Conservation (phyloP, 768 basidiomycete genomes). For the Epithele typhae region DNA sequence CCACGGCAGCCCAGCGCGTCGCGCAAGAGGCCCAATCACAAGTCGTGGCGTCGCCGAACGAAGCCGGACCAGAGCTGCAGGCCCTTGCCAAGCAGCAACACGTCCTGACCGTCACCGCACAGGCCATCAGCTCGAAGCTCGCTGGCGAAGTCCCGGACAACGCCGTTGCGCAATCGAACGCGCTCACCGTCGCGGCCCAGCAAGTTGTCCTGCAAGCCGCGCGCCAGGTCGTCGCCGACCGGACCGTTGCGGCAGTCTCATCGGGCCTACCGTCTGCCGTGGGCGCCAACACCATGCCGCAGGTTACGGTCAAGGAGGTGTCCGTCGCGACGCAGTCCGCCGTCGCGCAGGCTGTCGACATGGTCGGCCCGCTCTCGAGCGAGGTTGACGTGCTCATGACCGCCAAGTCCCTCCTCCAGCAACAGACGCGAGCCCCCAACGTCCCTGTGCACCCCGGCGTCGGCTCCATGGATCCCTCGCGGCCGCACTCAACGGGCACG, state of each 20-base stretch:
- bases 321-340: slow-evolving; percentile 67
- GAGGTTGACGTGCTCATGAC: slow-evolving; percentile 81
- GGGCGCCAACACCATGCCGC: slow-evolving; percentile 24
- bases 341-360: slow-evolving; percentile 78
- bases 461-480: slow-evolving; percentile 26
- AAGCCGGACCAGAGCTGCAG: slow-evolving; percentile 46
- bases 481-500: slow-evolving; percentile 33
- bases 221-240: slow-evolving; percentile 51
- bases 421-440: too few species aligned
- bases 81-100: slow-evolving; percentile 79
- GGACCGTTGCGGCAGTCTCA: slow-evolving; percentile 39
- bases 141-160: slow-evolving; percentile 47
- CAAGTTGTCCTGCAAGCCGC: slow-evolving; percentile 80
- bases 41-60: slow-evolving; percentile 49
- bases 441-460: slow-evolving; percentile 20
- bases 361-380: slow-evolving; percentile 65
- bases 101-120: slow-evolving; percentile 65
- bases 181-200: slow-evolving; percentile 70
- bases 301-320: slow-evolving; percentile 53
- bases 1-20: slow-evolving; percentile 72
- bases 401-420: slow-evolving; percentile 50
- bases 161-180: slow-evolving; percentile 42
- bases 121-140: slow-evolving; percentile 71
- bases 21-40: slow-evolving; percentile 71
- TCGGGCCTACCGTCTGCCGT: slow-evolving; percentile 33